These are phyloP conservation scores for Vanrija sp. DNA, from an alignment of 1,284 basidiomycete genomes.

Conservation along the genomic window DNA sequence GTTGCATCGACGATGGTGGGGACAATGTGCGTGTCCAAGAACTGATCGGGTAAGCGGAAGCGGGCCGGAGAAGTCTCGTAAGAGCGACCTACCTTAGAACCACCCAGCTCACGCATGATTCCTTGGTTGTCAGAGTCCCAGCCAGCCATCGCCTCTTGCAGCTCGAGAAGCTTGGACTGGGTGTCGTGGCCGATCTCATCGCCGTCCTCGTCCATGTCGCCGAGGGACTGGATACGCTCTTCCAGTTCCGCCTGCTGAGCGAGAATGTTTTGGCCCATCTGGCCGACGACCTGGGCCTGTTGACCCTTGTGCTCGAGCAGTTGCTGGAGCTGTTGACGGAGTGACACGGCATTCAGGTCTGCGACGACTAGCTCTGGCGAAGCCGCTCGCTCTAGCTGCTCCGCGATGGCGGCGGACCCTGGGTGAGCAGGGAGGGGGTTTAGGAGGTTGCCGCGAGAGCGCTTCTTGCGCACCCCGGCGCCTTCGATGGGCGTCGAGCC, in stretches of 20 bases:
- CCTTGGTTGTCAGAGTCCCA: constrained; percentile 83
- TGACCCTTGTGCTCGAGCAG: constrained; percentile 82
- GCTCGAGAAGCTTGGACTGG: constrained; percentile 66
- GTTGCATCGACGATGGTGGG: neutral
- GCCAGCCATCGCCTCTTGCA: constrained; percentile 66
- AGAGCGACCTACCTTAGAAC: constrained; percentile 57
- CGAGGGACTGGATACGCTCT: constrained; percentile 72
- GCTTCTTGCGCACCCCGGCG: constrained; percentile 20
- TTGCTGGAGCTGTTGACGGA: constrained; percentile 59
- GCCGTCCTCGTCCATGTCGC: constrained; percentile 60
- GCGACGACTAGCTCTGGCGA: constrained; percentile 12
- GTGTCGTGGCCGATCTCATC: constrained; percentile 55
- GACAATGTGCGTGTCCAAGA: constrained; percentile 5
- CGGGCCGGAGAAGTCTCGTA: constrained; percentile 12
- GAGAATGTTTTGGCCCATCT: constrained; percentile 83
- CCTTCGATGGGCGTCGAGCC: constrained; percentile 11
- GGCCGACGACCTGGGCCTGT: constrained; percentile 82
- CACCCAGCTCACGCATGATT: constrained; percentile 64
- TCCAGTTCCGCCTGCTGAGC: constrained; percentile 87
- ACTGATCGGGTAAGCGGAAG: constrained; percentile 27
- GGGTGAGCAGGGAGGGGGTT: constrained; percentile 32
- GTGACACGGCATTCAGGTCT: constrained; percentile 25
- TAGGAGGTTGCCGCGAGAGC: constrained; percentile 37
- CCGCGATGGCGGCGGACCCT: constrained; percentile 22
- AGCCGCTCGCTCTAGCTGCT: constrained; percentile 16